These are phyloP conservation scores for Kurtzmaniella natalensis DNA, from an alignment of 1,139 yeast species.

Conservation along the genomic window DNA sequence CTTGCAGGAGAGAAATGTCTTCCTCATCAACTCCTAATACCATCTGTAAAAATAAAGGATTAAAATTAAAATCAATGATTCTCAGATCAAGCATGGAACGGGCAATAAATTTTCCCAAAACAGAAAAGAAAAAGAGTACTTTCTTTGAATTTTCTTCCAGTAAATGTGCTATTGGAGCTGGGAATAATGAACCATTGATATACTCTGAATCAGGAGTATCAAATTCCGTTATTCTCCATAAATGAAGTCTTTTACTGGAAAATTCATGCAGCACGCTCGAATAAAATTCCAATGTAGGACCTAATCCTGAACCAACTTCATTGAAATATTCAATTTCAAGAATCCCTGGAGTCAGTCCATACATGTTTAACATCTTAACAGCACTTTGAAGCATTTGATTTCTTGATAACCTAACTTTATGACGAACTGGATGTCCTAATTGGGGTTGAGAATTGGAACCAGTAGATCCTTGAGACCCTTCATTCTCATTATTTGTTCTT, in stretches of 20 bases:
- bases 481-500: conserved; percentile 42
- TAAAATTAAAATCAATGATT: conserved; percentile 78
- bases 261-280: conserved; percentile 74
- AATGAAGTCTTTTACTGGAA: conserved; percentile 45
- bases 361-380: conserved; percentile 67
- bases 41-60: conserved; percentile 61
- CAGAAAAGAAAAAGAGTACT: conserved; percentile 51
- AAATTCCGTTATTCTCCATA: conserved; percentile 65
- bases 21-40: conserved; percentile 14
- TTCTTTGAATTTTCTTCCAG: conserved; percentile 37
- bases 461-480: conserved; percentile 9
- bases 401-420: conserved; percentile 76
- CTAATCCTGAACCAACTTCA: conserved; percentile 95
- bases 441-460: conserved; percentile 28
- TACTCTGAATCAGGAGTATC: conserved; percentile 30
- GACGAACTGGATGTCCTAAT: conserved; percentile 75
- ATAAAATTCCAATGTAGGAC: conserved; percentile 93
- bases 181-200: conserved; percentile 62
- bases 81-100: conserved; percentile 84
- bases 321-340: conserved; percentile 85
- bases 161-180: conserved; percentile 50
- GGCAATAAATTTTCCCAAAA: conserved; percentile 81
- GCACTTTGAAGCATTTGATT: conserved; percentile 73
- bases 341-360: conserved; percentile 77
- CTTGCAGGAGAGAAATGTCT: conserved; percentile 15